Percentiles rank a stretch among this genome's conserved stretches.
These are phyloP conservation scores for Sphagnurus paluster DNA, from an alignment of 1,284 basidiomycete species.

Conservation along the genomic window DNA sequence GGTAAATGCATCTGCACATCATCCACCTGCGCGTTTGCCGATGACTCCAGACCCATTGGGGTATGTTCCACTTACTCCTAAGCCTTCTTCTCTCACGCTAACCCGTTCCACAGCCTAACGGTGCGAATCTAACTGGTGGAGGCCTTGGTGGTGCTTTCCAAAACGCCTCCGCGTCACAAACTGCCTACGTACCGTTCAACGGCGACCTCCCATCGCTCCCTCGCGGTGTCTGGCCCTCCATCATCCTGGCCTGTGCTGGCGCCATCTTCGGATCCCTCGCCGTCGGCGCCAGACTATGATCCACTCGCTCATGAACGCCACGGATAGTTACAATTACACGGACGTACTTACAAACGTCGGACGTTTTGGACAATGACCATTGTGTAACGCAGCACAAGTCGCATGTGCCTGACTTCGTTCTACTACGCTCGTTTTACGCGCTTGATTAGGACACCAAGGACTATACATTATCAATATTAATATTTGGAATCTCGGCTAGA, in stretches of 20 bases:
- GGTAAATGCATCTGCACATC: conserved; percentile 65
- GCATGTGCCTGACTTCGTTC: too few relatives aligned
- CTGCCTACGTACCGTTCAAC: conserved; percentile 54
- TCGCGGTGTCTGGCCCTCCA: conserved; percentile 29
- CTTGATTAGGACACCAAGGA: too few relatives aligned
- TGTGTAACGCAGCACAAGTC: too few relatives aligned
- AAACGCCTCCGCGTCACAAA: conserved; percentile 25
- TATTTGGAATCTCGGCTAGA: too few relatives aligned
- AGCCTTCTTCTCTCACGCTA: background rate
- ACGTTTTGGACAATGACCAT: too few relatives aligned
- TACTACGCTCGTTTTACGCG: too few relatives aligned
- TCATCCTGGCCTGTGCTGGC: conserved; percentile 32
- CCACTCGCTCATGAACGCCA: background rate
- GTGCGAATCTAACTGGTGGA: conserved; percentile 67
- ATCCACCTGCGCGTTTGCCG: conserved; percentile 57
- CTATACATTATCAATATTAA: too few relatives aligned
- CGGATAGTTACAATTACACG: too few relatives aligned
- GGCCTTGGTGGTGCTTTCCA: conserved; percentile 40
- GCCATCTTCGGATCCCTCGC: conserved; percentile 30
- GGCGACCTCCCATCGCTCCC: conserved; percentile 35
- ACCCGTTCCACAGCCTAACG: conserved; percentile 53
- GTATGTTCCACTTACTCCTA: conserved; percentile 34
- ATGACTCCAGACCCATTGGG: conserved; percentile 67
- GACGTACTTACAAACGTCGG: too few relatives aligned
- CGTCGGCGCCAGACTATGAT: conserved; percentile 22